Evolutionary conservation across 164 flowering plant genomes (phyloP), one percentile per base, ranked within the genome.

Genomic region (Nymphaea colorata): DNA sequence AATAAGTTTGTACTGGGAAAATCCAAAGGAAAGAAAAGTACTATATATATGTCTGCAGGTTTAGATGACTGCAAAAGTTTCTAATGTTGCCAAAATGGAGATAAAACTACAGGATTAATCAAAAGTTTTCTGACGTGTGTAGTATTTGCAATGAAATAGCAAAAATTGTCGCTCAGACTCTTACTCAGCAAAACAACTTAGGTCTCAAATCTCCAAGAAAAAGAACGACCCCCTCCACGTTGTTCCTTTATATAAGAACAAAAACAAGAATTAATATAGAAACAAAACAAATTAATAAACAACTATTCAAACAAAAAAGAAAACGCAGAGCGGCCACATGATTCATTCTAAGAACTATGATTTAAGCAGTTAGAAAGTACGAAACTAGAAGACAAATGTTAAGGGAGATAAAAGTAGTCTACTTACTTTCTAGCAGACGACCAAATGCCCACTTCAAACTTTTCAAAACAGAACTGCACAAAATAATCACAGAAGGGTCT

Each of bases 141-240:
- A 25, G 36, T 25, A 25, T 25, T n/a, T 25, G 36, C 1, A 25
- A 25, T 25, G 36, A 25, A 25, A 25, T 25, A 25, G 36, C 57
- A 51, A 4, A 3, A 15, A 51, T 10, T 51, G 8, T 51, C 8
- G 57, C 14, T 51, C 12, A 15, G 4, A 51, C 14, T 8, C 80
- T 78, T 80, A 91, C 97, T 97, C 98, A 94, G 75, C 86, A 87
- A 77, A 94, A 89, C 14, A 91, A 72, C 66, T 81, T 84, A 43
- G 77, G 71, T 73, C 81, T 86, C 78, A 77, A 70, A 70, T 91
- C 93, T 71, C 87, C 88, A 73, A 93, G 69, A 81, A 73, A 84
- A 73, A 89, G 83, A 65, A 84, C 73, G 66, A 89, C 79, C 67
- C 68, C 76, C 36, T 78, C 80, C 69, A 89, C 77, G 76, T 84